These are phyloP conservation scores for Solidago caesia DNA, from an alignment of 129 eudicot species.

Conservation along the genomic window DNA sequence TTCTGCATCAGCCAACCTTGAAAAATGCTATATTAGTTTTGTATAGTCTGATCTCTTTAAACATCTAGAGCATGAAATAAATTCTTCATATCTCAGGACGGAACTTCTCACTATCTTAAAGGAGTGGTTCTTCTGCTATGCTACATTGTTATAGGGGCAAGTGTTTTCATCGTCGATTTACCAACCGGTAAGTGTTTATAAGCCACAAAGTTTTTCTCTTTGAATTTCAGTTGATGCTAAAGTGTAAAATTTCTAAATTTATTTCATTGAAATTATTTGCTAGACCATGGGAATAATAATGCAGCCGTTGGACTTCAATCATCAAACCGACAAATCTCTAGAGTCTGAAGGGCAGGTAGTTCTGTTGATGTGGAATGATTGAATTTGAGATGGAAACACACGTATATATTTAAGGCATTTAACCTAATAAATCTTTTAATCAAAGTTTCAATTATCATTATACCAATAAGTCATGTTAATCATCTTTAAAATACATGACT, in stretches of 20 bases:
- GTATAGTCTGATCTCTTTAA: background rate
- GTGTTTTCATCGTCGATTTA: conserved; percentile 44
- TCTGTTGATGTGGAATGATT: background rate
- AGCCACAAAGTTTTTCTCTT: background rate
- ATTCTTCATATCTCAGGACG: conserved; percentile 51
- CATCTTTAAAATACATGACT: too few relatives aligned
- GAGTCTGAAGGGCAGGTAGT: conserved; percentile 15
- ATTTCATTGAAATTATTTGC: background rate
- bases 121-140: conserved; percentile 79
- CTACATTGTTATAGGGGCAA: conserved; percentile 68
- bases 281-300: conserved; percentile 9
- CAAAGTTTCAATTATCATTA: background rate
- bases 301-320: background rate
- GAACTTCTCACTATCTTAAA: conserved; percentile 91
- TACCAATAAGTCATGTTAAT: background rate
- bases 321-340: conserved; percentile 6
- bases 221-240: background rate
- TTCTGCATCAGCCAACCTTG: background rate
- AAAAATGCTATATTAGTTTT: background rate
- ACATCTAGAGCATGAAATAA: background rate
- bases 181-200: conserved; percentile 44
- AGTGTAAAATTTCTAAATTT: background rate
- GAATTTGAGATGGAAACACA: background rate
- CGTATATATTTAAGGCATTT: background rate
- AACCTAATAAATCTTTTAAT: background rate